Conservation (phyloP, 805 yeast species). For the Candida ponderosae region DNA sequence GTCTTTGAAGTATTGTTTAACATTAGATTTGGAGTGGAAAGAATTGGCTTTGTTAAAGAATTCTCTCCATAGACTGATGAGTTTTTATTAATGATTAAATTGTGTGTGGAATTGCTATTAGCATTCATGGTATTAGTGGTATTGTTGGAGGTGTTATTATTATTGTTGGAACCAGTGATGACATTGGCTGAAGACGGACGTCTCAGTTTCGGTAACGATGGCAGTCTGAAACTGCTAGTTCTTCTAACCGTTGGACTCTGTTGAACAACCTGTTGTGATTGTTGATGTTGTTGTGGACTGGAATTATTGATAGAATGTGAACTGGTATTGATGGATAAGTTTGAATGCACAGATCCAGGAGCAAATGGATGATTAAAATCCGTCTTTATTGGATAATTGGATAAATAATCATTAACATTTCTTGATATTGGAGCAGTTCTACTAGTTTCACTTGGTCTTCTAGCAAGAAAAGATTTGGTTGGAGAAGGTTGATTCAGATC, state of each 20-base stretch:
- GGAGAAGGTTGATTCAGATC: constrained; percentile 3
- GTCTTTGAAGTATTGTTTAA: no score
- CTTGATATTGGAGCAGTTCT: constrained; percentile 9
- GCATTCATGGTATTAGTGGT: no score
- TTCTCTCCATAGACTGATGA: no score
- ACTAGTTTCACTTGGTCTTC: constrained; percentile 5
- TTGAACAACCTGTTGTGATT: neutral
- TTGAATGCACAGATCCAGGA: neutral
- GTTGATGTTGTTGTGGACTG: no score
- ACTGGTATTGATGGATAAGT: constrained; percentile 11
- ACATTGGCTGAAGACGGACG: constrained; percentile 8
- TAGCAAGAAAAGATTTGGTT: constrained; percentile 1
- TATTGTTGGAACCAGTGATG: neutral
- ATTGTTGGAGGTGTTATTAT: constrained; percentile 4
- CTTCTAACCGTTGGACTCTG: constrained; percentile 4
- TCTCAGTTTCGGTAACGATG: constrained; percentile 8
- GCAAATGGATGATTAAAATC: constrained; percentile 6
- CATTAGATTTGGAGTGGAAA: constrained; percentile 2
- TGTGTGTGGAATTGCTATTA: no score
- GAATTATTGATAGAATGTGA: no score
- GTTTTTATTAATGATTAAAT: no score
- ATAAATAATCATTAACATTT: constrained; percentile 11
- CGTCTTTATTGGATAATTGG: constrained; percentile 9
- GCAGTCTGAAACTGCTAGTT: constrained; percentile 15
- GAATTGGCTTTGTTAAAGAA: no score